Evolutionary conservation across 768 basidiomycete species (phyloP).

Genomic region (Tylopilus balloui): DNA sequence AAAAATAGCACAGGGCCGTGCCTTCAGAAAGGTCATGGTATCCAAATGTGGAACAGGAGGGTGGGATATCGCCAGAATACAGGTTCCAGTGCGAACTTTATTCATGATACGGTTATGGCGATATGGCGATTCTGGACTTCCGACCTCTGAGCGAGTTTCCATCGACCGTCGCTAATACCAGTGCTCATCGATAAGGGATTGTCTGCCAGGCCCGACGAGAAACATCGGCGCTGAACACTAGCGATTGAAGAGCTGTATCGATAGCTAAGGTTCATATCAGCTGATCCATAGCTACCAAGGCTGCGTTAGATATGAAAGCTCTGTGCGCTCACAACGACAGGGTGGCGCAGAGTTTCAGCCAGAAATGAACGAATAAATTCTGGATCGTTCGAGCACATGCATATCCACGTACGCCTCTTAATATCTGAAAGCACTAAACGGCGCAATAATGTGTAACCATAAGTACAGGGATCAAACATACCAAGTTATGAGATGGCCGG

Average conservation of each 20-base stretch:
- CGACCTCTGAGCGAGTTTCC: slow-evolving; percentile 3
- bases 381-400: neutral
- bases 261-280: neutral
- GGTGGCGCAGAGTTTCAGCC: neutral
- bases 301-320: neutral
- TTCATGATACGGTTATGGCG: slow-evolving; percentile 7
- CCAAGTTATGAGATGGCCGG: neutral
- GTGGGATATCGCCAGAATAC: slow-evolving; percentile 9
- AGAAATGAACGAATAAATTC: slow-evolving; percentile 9
- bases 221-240: slow-evolving; percentile 7
- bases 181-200: neutral
- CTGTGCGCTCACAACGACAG: neutral
- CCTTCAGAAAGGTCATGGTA: neutral
- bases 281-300: neutral
- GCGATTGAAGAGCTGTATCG: slow-evolving; percentile 4
- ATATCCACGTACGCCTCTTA: neutral
- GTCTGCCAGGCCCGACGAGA: neutral
- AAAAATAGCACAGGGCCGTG: slow-evolving; percentile 11
- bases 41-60: neutral
- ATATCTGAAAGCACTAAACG: neutral
- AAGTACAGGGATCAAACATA: neutral
- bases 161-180: no score
- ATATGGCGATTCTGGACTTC: slow-evolving; percentile 12
- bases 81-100: slow-evolving; percentile 6
- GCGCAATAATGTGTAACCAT: neutral